Conservation (phyloP, 768 basidiomycete species). For the Leccinum boreale region DNA sequence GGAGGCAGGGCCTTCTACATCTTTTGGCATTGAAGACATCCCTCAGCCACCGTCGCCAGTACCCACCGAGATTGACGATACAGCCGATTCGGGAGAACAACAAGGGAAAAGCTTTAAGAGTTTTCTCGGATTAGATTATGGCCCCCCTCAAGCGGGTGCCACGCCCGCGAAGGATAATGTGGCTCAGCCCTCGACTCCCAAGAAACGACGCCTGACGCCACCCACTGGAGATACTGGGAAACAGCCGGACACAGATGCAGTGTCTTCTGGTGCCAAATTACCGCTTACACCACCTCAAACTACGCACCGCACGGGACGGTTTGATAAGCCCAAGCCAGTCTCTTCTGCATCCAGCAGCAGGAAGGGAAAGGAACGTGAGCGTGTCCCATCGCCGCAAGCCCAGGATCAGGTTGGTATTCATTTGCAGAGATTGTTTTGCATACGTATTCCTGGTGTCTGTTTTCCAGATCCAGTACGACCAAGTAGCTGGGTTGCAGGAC, state of each 20-base stretch:
- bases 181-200: constrained; percentile 23
- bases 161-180: constrained; percentile 4
- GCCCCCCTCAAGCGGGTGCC: constrained; percentile 5
- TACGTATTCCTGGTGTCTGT: neutral
- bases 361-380: constrained; percentile 29
- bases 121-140: constrained; percentile 23
- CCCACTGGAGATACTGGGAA: neutral
- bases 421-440: neutral
- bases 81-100: constrained; percentile 11
- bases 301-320: constrained; percentile 5
- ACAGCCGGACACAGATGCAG: neutral
- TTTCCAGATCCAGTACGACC: neutral
- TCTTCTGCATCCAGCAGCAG: constrained; percentile 13
- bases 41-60: constrained; percentile 27
- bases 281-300: constrained; percentile 29
- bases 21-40: neutral
- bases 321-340: neutral
- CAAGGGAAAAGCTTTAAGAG: constrained; percentile 13
- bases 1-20: constrained; percentile 1
- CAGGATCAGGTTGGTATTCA: constrained; percentile 15
- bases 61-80: constrained; percentile 23
- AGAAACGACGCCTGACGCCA: constrained; percentile 17
- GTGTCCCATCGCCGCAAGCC: neutral
- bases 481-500: neutral
- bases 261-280: neutral